These are phyloP conservation scores for Plasmodium reichenowi DNA, from an alignment of 169 alveolate genomes.

Conservation along the genomic window DNA sequence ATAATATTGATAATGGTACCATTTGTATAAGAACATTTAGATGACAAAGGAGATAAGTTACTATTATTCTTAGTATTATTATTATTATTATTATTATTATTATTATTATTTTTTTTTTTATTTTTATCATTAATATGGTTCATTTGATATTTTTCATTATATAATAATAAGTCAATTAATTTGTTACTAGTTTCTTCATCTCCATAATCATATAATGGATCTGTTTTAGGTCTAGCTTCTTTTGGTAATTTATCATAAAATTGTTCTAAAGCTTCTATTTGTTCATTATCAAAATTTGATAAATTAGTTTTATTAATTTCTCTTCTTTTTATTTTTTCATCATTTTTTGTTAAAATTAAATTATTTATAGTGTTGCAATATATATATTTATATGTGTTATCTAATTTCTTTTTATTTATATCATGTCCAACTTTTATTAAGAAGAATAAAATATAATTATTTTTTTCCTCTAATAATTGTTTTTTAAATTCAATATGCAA, in stretches of 20 bases:
- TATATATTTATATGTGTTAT: constrained; percentile 61
- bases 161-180: constrained; percentile 31
- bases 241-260: constrained; percentile 56
- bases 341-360: constrained; percentile 64
- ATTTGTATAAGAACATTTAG: constrained; percentile 28
- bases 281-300: constrained; percentile 61
- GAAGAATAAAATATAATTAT: constrained; percentile 48
- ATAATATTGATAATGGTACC: constrained; percentile 65
- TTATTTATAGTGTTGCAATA: constrained; percentile 60
- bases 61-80: background rate
- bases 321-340: constrained; percentile 58
- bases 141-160: constrained; percentile 40
- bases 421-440: constrained; percentile 59
- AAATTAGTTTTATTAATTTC: constrained; percentile 73
- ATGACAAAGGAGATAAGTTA: background rate
- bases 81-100: background rate
- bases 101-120: too few relatives aligned
- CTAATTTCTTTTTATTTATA: constrained; percentile 57
- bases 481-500: constrained; percentile 67
- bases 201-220: constrained; percentile 73
- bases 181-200: constrained; percentile 64
- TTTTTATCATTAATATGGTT: background rate
- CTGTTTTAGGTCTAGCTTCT: constrained; percentile 29
- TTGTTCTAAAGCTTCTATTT: constrained; percentile 75
- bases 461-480: constrained; percentile 46